Conservation (phyloP, 73 alveolate species). For the Paramecium caudatum region DNA sequence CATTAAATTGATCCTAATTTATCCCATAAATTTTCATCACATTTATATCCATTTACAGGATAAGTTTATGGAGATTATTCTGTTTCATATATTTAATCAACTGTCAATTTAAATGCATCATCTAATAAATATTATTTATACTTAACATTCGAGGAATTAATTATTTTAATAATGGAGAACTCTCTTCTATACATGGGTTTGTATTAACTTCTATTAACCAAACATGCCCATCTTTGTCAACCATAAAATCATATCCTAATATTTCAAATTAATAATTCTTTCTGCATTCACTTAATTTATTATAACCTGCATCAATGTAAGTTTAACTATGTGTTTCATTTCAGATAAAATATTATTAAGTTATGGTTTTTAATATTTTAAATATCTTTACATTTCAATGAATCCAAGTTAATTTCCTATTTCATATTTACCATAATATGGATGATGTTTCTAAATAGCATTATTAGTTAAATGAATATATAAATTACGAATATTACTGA, state of each 20-base stretch:
- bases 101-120: conserved; percentile 66
- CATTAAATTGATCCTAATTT: conserved; percentile 5
- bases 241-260: conserved; percentile 94
- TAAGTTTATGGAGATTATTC: not conserved
- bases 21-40: conserved; percentile 1
- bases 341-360: conserved; percentile 59
- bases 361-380: conserved; percentile 65
- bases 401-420: conserved; percentile 86
- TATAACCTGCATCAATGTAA: conserved; percentile 78
- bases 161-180: conserved; percentile 58
- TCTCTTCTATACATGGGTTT: conserved; percentile 92
- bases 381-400: conserved; percentile 77
- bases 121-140: conserved; percentile 51
- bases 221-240: conserved; percentile 89
- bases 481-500: conserved; percentile 76
- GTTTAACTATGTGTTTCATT: conserved; percentile 75
- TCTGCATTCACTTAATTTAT: conserved; percentile 77
- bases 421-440: conserved; percentile 86
- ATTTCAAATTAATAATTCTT: conserved; percentile 80
- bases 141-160: conserved; percentile 71
- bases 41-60: conserved; percentile 30
- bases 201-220: conserved; percentile 92
- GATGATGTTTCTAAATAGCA: conserved; percentile 85
- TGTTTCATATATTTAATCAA: conserved; percentile 1
- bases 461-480: conserved; percentile 87